Percentiles rank a stretch among this genome's conserved stretches.
These are phyloP conservation scores for Conringia planisiliqua DNA, from an alignment of 345 rosid species.

Conservation along the genomic window DNA sequence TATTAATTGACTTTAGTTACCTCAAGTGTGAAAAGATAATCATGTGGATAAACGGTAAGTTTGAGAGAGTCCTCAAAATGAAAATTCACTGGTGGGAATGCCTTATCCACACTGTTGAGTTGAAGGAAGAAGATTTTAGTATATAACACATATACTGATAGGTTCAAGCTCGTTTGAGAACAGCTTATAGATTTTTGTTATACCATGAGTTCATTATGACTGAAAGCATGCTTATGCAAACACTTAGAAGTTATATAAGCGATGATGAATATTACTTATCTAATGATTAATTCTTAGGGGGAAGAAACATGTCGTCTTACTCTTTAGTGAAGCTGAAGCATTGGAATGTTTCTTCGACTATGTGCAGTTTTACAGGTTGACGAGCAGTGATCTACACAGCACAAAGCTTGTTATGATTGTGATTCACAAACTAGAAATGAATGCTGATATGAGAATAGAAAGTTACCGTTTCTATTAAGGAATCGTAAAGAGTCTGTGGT, in stretches of 20 bases:
- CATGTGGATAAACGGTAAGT: conserved; percentile 59
- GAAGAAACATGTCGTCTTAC: conserved; percentile 44
- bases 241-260: background rate
- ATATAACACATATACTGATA: background rate
- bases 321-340: conserved; percentile 53
- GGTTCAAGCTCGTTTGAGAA: background rate
- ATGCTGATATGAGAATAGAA: background rate
- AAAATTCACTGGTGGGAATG: conserved; percentile 67
- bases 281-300: too few species aligned
- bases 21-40: conserved; percentile 55
- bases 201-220: too few species aligned
- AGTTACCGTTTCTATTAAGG: conserved; percentile 49
- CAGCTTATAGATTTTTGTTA: background rate
- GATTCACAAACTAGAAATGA: background rate
- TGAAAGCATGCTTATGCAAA: background rate
- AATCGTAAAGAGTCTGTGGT: conserved; percentile 50
- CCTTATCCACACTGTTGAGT: conserved; percentile 57
- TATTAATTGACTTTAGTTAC: conserved; percentile 30
- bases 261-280: background rate
- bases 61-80: conserved; percentile 58
- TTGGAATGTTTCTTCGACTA: conserved; percentile 55
- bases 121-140: conserved; percentile 1
- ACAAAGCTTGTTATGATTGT: background rate
- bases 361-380: conserved; percentile 55
- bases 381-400: conserved; percentile 44